phyloP scores from a whole-genome alignment of 1,139 yeast species.

The Pneumocystis jirovecii region DNA sequence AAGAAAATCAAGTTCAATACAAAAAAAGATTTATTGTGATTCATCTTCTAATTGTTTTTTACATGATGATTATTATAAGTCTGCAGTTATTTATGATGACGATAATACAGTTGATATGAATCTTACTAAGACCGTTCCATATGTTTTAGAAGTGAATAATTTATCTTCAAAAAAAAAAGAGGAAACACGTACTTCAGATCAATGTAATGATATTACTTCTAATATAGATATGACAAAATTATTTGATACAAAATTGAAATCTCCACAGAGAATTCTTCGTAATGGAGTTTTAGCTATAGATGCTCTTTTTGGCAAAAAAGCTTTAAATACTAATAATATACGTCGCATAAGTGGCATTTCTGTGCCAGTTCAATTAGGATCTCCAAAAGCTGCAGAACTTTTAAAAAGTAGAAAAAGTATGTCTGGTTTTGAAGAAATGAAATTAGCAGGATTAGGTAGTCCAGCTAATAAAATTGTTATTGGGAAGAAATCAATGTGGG shows the following conservation, averaged over 20 bases:
- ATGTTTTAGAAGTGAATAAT: neutral
- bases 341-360: neutral
- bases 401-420: neutral
- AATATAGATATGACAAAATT: constrained; percentile 18
- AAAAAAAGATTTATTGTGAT: neutral
- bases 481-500: neutral
- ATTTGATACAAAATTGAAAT: constrained; percentile 10
- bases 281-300: constrained; percentile 1
- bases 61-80: neutral
- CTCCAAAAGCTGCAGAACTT: constrained; percentile 3
- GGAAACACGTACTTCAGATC: neutral
- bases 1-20: neutral
- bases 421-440: neutral
- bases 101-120: constrained; percentile 10
- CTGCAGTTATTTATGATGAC: constrained; percentile 7
- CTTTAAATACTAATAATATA: neutral
- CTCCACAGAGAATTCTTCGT: constrained; percentile 1
- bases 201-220: constrained; percentile 5
- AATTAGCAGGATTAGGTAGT: neutral
- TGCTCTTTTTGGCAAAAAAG: constrained; percentile 1
- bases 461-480: neutral
- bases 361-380: neutral
- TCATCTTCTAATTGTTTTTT: neutral
- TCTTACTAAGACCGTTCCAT: neutral
- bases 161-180: neutral